Percentiles rank a stretch among this genome's conserved stretches.
These are phyloP conservation scores for thale cress (Arabidopsis thaliana) DNA, from an alignment of 345 rosid species.

Conservation along the genomic window TAIR10.1 NC_003070.9:17418501-17419000, in stretches of 20 bases:
- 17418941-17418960: slow-evolving; percentile 54
- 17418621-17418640: too few species aligned
- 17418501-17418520: too few species aligned
- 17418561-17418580: too few species aligned
- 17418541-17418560: too few species aligned
- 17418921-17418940: slow-evolving; percentile 68
- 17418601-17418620: too few species aligned
- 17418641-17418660: too few species aligned
- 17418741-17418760: slow-evolving; percentile 59
- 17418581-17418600: too few species aligned
- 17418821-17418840: slow-evolving; percentile 79
- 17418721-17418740: slow-evolving; percentile 81
- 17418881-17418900: slow-evolving; percentile 57
- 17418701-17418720: slow-evolving; percentile 72
- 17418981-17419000: slow-evolving; percentile 77
- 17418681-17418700: slow-evolving; percentile 50
- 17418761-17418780: slow-evolving; percentile 62
- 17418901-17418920: slow-evolving; percentile 79
- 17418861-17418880: slow-evolving; percentile 36
- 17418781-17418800: slow-evolving; percentile 52
- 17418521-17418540: too few species aligned
- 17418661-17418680: neutral
- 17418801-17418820: slow-evolving; percentile 61
- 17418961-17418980: slow-evolving; percentile 70
- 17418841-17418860: slow-evolving; percentile 66